Evolutionary conservation across 2,329 filamentous ascomycete species (phyloP).

Genomic region (Massarina eburnea): DNA sequence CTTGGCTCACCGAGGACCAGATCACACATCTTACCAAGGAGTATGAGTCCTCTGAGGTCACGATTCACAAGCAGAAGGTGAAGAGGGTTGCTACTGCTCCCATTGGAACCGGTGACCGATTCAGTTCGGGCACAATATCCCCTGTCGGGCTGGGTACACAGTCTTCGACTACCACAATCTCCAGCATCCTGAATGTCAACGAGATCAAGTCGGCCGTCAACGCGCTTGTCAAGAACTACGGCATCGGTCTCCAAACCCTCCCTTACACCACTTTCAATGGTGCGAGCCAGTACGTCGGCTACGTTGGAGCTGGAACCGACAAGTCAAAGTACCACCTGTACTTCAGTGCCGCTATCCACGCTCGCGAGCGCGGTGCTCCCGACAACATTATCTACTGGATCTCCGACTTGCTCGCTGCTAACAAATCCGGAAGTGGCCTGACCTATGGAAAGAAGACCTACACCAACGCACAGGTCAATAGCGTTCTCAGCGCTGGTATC

Average conservation of each 20-base stretch:
- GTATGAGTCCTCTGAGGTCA: constrained; percentile 20
- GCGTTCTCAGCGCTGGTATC: constrained; percentile 55
- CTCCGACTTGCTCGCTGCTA: constrained; percentile 58
- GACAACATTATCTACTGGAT: constrained; percentile 62
- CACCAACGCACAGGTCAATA: constrained; percentile 55
- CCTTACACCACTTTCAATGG: constrained; percentile 51
- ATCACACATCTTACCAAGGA: constrained; percentile 29
- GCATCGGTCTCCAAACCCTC: constrained; percentile 46
- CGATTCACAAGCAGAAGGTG: constrained; percentile 22
- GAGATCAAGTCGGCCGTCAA: constrained; percentile 51
- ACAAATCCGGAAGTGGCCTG: constrained; percentile 52
- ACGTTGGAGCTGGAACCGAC: constrained; percentile 45
- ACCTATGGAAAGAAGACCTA: constrained; percentile 57
- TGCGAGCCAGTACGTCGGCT: constrained; percentile 43
- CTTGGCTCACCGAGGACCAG: constrained; percentile 34
- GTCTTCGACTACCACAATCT: constrained; percentile 22
- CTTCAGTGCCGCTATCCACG: constrained; percentile 58
- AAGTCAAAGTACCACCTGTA: constrained; percentile 52
- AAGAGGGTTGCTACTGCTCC: constrained; percentile 35
- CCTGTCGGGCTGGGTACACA: constrained; percentile 47
- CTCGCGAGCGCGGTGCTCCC: constrained; percentile 59
- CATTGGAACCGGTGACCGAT: constrained; percentile 44
- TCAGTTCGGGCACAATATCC: constrained; percentile 44
- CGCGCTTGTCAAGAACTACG: constrained; percentile 44
- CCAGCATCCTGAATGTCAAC: constrained; percentile 49